These are phyloP conservation scores for Nigrospora sphaerica DNA, from an alignment of 2,329 filamentous ascomycete genomes.

Conservation along the genomic window DNA sequence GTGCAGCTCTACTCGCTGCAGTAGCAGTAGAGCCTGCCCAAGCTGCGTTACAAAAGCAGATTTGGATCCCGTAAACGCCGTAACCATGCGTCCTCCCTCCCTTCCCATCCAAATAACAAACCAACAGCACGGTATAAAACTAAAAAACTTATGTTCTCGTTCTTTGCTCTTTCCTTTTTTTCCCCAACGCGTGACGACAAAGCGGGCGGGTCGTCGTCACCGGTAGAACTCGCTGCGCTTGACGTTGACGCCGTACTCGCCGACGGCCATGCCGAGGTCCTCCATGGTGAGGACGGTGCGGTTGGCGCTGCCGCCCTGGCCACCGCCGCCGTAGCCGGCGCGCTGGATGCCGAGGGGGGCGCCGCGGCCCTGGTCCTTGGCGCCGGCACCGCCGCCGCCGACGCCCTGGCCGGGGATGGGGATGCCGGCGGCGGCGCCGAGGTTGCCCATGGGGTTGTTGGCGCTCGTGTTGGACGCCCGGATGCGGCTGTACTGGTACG, in stretches of 20 bases:
- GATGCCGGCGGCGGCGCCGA: slow-evolving; percentile 69
- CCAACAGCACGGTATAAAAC: too few species aligned
- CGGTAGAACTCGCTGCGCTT: slow-evolving; percentile 97
- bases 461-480: slow-evolving; percentile 81
- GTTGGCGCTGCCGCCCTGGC: slow-evolving; percentile 81
- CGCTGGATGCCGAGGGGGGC: slow-evolving; percentile 67
- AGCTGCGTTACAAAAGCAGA: too few species aligned
- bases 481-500: slow-evolving; percentile 96
- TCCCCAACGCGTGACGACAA: too few species aligned
- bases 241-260: slow-evolving; percentile 95
- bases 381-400: slow-evolving; percentile 45
- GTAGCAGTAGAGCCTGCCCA: too few species aligned
- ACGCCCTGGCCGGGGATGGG: slow-evolving; percentile 55
- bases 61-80: not conserved
- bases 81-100: not conserved
- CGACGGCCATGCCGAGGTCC: slow-evolving; percentile 94
- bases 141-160: too few species aligned
- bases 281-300: slow-evolving; percentile 97
- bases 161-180: too few species aligned
- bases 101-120: too few species aligned
- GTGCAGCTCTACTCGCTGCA: too few species aligned
- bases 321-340: slow-evolving; percentile 78
- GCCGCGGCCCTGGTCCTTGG: slow-evolving; percentile 49
- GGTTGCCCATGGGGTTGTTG: slow-evolving; percentile 85
- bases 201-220: slow-evolving; percentile 27